phyloP scores from a whole-genome alignment of 208 protist genomes.

The Acanthamoeba polyphaga region DNA sequence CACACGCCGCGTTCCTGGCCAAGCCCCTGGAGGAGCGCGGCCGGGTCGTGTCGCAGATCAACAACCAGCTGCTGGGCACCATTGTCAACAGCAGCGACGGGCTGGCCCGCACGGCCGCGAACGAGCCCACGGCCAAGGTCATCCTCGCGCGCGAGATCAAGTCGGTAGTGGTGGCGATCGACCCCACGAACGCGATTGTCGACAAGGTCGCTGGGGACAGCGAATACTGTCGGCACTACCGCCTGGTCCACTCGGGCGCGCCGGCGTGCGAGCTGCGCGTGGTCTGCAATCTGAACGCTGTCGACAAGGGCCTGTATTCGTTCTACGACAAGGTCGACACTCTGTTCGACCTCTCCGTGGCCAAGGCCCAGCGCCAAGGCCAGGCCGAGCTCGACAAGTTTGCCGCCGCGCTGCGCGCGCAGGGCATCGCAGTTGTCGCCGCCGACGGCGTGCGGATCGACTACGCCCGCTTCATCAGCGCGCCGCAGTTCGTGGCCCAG shows the following conservation, averaged over 20 bases:
- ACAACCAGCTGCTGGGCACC: background rate
- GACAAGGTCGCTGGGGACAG: background rate
- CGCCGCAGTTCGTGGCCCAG: background rate
- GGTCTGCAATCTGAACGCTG: background rate
- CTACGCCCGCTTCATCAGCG: background rate
- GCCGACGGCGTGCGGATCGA: background rate
- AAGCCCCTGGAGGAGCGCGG: background rate
- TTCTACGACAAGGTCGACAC: background rate
- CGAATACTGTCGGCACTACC: background rate
- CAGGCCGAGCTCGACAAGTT: background rate
- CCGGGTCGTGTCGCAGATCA: background rate
- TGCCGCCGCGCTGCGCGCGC: background rate
- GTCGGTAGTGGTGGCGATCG: background rate
- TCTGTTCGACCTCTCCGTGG: constrained; percentile 5
- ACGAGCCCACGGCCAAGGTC: background rate
- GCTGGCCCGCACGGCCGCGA: background rate
- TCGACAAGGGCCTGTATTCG: background rate
- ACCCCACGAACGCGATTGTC: background rate
- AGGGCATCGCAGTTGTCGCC: background rate
- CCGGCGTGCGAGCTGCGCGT: constrained; percentile 16
- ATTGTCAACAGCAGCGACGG: background rate
- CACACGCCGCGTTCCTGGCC: background rate
- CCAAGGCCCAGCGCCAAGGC: background rate
- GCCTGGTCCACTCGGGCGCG: background rate
- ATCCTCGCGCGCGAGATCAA: background rate